These are phyloP conservation scores for Chaetomium olivaceum DNA, from an alignment of 2,329 filamentous ascomycete genomes.

Conservation along the genomic window DNA sequence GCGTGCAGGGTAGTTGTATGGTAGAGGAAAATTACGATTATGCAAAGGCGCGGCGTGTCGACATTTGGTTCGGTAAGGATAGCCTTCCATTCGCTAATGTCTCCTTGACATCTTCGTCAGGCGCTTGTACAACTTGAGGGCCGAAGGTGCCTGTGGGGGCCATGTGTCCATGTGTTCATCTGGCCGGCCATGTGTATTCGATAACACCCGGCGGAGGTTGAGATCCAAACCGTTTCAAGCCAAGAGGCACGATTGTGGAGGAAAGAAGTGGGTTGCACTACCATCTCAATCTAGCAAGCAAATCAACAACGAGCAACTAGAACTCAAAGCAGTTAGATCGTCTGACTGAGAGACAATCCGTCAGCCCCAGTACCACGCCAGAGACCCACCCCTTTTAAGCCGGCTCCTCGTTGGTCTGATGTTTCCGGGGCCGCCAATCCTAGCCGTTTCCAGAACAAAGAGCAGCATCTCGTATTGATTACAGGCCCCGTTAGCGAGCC, in stretches of 20 bases:
- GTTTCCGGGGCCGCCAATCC: neutral
- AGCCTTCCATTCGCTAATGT: neutral
- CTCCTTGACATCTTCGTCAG: neutral
- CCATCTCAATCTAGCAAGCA: no score
- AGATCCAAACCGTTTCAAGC: no score
- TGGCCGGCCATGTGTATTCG: no score
- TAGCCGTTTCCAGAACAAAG: neutral
- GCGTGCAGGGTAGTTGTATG: no score
- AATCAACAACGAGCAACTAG: no score
- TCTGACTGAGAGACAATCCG: neutral
- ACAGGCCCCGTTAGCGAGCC: neutral
- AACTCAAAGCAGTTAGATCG: neutral
- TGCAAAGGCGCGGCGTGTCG: neutral
- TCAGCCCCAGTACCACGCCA: neutral
- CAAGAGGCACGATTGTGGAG: neutral
- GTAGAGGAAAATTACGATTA: no score
- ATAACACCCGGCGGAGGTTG: no score
- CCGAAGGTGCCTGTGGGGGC: no score
- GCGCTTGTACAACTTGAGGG: no score
- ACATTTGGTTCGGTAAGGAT: neutral
- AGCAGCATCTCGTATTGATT: neutral
- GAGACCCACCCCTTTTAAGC: no score
- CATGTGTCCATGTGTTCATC: no score
- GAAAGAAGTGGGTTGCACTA: neutral
- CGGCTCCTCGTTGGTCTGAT: neutral